Conservation (phyloP, 139 green algal genomes). For the Coelastrella sp. region DNA sequence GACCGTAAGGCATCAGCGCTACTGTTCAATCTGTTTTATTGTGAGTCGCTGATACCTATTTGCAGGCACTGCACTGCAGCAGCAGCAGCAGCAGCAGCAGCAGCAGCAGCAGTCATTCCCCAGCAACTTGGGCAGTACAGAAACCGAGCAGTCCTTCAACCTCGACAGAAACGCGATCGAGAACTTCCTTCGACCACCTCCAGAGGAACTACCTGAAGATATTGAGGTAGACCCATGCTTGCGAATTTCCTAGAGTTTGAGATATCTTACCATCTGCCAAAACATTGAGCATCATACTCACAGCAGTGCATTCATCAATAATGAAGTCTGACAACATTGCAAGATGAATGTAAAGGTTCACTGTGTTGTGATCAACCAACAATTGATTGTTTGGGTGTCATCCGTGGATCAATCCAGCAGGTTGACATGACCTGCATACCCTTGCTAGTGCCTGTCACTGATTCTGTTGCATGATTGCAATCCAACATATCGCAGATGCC, state of each 20-base stretch:
- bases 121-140: background rate
- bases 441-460: too few species aligned
- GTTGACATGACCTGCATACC: too few species aligned
- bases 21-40: too few species aligned
- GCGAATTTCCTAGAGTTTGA: too few species aligned
- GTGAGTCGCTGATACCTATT: background rate
- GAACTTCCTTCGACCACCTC: conserved; percentile 85
- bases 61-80: background rate
- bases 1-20: too few species aligned
- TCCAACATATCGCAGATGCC: conserved; percentile 75
- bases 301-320: background rate
- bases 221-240: conserved; percentile 67
- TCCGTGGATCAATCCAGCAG: too few species aligned
- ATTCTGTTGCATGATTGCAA: background rate
- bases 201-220: conserved; percentile 88
- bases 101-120: conserved; percentile 7
- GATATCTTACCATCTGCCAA: too few species aligned
- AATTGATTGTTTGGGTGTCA: too few species aligned
- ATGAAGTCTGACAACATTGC: too few species aligned
- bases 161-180: conserved; percentile 62
- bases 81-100: background rate
- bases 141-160: background rate
- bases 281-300: too few species aligned
- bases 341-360: too few species aligned
- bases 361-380: too few species aligned